Evolutionary conservation across 1,284 basidiomycete genomes (phyloP).

Genomic region (Quambalaria eucalypti): DNA sequence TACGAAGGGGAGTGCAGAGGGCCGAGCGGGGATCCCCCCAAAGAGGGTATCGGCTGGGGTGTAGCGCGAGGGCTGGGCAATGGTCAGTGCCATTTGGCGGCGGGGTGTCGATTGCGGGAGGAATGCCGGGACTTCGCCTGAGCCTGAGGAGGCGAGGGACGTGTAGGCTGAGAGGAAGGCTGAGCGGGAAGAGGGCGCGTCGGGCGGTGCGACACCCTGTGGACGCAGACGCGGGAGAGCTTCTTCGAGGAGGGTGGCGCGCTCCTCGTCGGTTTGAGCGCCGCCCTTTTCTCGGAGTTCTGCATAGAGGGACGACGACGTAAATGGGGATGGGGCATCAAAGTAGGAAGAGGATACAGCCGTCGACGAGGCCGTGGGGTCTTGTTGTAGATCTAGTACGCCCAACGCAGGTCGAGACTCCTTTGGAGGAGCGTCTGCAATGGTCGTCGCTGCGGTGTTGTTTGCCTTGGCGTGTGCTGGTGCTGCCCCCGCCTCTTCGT

Average conservation of each 20-base stretch:
- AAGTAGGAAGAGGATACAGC: neutral
- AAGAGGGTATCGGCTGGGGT: neutral
- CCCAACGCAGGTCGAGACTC: too few relatives aligned
- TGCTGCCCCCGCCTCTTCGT: neutral
- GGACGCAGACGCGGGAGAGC: neutral
- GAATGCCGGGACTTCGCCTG: neutral
- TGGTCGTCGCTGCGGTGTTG: neutral
- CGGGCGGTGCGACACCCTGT: neutral
- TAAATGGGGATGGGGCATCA: neutral
- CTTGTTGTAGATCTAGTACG: too few relatives aligned
- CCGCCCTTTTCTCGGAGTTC: neutral
- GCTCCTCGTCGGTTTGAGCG: neutral
- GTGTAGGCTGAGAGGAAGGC: neutral
- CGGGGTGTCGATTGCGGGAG: neutral
- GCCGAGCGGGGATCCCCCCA: neutral
- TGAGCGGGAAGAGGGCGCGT: neutral
- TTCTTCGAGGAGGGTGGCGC: neutral
- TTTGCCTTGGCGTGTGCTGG: neutral
- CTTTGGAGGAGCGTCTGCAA: neutral
- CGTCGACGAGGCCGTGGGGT: too few relatives aligned
- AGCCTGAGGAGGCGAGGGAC: neutral
- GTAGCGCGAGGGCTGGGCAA: neutral
- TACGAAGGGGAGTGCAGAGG: neutral
- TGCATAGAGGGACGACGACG: neutral
- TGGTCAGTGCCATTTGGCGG: neutral